Base-by-base conservation (phyloP, 1,284 basidiomycete genomes). In the Malassezia pachydermatis region DNA sequence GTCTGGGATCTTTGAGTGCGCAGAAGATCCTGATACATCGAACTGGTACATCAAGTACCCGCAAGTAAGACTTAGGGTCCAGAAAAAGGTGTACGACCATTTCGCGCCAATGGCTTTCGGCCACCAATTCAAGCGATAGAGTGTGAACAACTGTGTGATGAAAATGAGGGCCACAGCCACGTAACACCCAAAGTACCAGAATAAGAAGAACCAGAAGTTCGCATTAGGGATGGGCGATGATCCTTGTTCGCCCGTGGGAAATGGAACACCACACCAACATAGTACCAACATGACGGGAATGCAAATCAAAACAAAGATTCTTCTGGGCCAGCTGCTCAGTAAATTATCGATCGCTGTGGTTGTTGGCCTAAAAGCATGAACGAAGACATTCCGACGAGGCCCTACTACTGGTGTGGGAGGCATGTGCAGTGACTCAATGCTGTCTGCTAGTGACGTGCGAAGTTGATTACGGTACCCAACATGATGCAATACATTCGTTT, bases 61-160 rank as follows among this genome's bases (percentile, higher is more conserved):
- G 11, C 75, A 55, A 5, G 69, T 48, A 8, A 79, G 63, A 14
- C 76, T 75, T 13, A 67, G 45, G 2, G 60, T 57, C 78, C 78
- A 79, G 60, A 77, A 77, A 25, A 75, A 69, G 10, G 70, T 54
- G 63, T 79, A 79, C 7, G 74, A 76, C 10, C 75, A 61, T 32
- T 73, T 71, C 13, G 77, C 78, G 2, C 78, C 78, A 2, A 79
- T 66, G 1, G 70, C 62, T 0, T 61, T 53, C 0, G 74, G 74
- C 74, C 74, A 75, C 74, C 74, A 75, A 45, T 75, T 75, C 22
- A 75, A 58, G 1, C 75, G 66, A 40, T 76, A 79, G 9, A 79
- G 67, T 13, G 76, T 76, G 60, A 79, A 79, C 7, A 79, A 73
- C 51, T 77, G 77, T 13, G 78, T 79, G 51, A 78, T 75, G 67